phyloP scores from a whole-genome alignment of 192 early-diverging fungal genomes.

The Piromyces finnis region DNA sequence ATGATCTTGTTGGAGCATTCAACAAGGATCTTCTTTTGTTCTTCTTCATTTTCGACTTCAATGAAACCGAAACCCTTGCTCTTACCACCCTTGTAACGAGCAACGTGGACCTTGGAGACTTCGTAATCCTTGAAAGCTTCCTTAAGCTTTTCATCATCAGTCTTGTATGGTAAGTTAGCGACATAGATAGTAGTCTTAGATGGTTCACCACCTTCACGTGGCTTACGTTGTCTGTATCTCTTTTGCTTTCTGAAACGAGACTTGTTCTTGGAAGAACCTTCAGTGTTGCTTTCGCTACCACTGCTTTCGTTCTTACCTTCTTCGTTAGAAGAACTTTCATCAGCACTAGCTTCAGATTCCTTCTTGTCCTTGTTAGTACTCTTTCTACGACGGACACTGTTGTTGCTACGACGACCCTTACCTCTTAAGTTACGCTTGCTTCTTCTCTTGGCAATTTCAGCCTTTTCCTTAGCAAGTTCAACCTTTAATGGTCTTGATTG shows the following conservation, averaged over 20 bases:
- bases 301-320: not conserved
- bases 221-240: not conserved
- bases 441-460: slow-evolving; percentile 1
- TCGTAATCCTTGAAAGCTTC: slow-evolving; percentile 28
- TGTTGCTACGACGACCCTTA: slow-evolving; percentile 4
- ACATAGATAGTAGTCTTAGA: slow-evolving; percentile 45
- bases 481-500: slow-evolving; percentile 67
- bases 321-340: not conserved
- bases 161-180: slow-evolving; percentile 59
- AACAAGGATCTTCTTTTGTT: slow-evolving; percentile 55
- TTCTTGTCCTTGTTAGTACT: not conserved
- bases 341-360: not conserved
- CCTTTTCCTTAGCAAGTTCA: slow-evolving; percentile 59
- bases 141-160: slow-evolving; percentile 48
- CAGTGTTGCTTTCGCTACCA: slow-evolving; percentile 4
- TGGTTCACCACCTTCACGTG: slow-evolving; percentile 17
- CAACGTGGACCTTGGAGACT: slow-evolving; percentile 56
- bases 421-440: not conserved
- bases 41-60: slow-evolving; percentile 52
- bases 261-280: slow-evolving; percentile 1
- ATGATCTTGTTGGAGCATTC: slow-evolving; percentile 32
- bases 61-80: slow-evolving; percentile 94
- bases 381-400: not conserved
- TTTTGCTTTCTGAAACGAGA: not conserved
- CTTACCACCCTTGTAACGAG: slow-evolving; percentile 41